Percentiles rank a stretch among this genome's conserved stretches.
phyloP scores from a whole-genome alignment of 805 yeast species.

The Myxozyma sirexii region DNA sequence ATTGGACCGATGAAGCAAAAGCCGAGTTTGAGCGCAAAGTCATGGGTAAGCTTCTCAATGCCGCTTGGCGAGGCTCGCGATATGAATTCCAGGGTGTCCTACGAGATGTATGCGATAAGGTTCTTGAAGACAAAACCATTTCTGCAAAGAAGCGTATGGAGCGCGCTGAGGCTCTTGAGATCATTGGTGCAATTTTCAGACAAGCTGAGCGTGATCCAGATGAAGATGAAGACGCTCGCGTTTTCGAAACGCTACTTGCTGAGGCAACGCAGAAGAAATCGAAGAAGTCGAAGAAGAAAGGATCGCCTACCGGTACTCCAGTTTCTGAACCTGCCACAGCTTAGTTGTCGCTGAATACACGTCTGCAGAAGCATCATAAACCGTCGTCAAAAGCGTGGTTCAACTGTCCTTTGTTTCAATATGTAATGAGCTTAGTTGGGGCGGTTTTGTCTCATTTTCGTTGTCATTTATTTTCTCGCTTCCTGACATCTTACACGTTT shows the following conservation, averaged over 20 bases:
- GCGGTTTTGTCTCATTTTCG: too few species aligned
- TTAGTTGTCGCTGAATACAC: neutral
- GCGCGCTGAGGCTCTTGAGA: slow-evolving; percentile 77
- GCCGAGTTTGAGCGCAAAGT: slow-evolving; percentile 80
- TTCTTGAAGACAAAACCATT: slow-evolving; percentile 69
- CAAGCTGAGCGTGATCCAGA: slow-evolving; percentile 73
- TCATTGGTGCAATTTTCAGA: slow-evolving; percentile 71
- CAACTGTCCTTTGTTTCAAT: too few species aligned
- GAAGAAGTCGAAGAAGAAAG: slow-evolving; percentile 50
- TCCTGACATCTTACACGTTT: too few species aligned
- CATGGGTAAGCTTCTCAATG: slow-evolving; percentile 86
- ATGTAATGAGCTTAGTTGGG: too few species aligned
- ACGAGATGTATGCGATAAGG: slow-evolving; percentile 78
- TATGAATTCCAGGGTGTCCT: slow-evolving; percentile 80
- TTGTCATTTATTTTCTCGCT: too few species aligned
- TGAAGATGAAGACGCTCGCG: slow-evolving; percentile 86
- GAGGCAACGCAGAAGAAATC: slow-evolving; percentile 70
- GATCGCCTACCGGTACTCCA: slow-evolving; percentile 10
- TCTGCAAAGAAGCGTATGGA: slow-evolving; percentile 61
- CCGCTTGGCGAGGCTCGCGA: slow-evolving; percentile 94
- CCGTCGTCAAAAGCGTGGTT: too few species aligned
- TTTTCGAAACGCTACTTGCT: slow-evolving; percentile 90
- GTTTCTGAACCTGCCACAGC: neutral
- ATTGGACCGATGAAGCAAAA: slow-evolving; percentile 59
- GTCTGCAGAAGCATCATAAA: too few species aligned